Base-by-base conservation (phyloP, 306 rosid species). In the Pueraria montana region DNA sequence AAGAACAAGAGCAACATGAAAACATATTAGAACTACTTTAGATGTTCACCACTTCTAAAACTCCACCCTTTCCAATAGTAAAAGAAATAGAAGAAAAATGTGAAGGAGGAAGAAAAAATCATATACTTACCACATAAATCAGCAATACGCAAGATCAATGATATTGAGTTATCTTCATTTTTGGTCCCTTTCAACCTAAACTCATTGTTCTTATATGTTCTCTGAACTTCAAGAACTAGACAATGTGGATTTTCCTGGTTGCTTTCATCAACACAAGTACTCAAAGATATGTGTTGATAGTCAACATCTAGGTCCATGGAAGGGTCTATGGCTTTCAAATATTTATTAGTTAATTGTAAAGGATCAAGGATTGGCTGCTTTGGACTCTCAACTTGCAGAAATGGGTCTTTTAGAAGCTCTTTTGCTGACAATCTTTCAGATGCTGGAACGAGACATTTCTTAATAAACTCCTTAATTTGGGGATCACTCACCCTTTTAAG, bases 321-420 rank as follows among this genome's bases (percentile, higher is more conserved):
- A 40, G 78, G 26, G 77, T 78, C 77, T 32, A 63, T 16, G 53
- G 78, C 78, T 69, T 42, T 83, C 18, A 78, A 80, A 77, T 81
- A 71, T 53, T 66, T 87, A 81, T 30, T 52, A 68, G 89, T 86
- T 38, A 85, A 52, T 80, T 56, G 81, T 79, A 89, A 64, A 48
- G 89, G 89, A 82, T 86, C 88, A 46, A 85, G 86, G 18, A 53
- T 38, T 52, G 86, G 75, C 30, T 84, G 85, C 82, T 76, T 92
- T 40, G 88, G 89, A 85, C 72, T 87, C 85, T 79, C 91, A 66
- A 86, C 88, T 81, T 82, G 91, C 58, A 94, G 86, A 83, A 94
- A 92, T 59, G 92, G 86, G 55, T 92, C 98, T 80, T 83, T 75
- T 59, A 94, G 92, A 86, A 94, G 95, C 76, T 89, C 91, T 76